A percentile compares a stretch with the other conserved stretches of the same genome.
phyloP scores from a whole-genome alignment of 1,139 yeast species.

The Magnusiomyces tetraspermus region DNA sequence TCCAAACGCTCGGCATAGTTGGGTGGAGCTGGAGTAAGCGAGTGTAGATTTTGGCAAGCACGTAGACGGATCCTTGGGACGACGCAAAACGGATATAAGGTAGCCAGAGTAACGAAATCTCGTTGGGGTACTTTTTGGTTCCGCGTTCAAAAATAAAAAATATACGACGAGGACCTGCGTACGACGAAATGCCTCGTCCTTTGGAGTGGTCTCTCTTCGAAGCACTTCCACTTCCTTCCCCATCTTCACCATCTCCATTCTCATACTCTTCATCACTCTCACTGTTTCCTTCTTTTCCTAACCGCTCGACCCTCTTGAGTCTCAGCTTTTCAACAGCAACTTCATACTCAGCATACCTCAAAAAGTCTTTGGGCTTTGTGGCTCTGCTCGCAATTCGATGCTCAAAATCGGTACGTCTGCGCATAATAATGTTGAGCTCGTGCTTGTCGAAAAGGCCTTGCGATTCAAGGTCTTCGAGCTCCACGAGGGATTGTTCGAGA shows the following conservation, averaged over 20 bases:
- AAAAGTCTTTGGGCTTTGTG: slow-evolving; percentile 65
- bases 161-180: slow-evolving; percentile 79
- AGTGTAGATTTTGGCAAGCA: slow-evolving; percentile 73
- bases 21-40: slow-evolving; percentile 80
- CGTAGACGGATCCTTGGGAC: slow-evolving; percentile 62
- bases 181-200: slow-evolving; percentile 49
- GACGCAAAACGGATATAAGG: slow-evolving; percentile 68
- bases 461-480: slow-evolving; percentile 74
- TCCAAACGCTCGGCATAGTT: slow-evolving; percentile 84
- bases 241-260: not conserved
- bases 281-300: slow-evolving; percentile 31
- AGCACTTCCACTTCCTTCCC: slow-evolving; percentile 1
- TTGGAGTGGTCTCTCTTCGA: slow-evolving; percentile 34
- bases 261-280: slow-evolving; percentile 13
- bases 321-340: slow-evolving; percentile 70
- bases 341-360: slow-evolving; percentile 76
- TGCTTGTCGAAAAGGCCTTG: slow-evolving; percentile 61
- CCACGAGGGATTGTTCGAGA: slow-evolving; percentile 83
- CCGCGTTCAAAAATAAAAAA: slow-evolving; percentile 80
- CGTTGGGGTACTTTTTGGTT: slow-evolving; percentile 68
- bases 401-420: slow-evolving; percentile 91
- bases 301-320: slow-evolving; percentile 56
- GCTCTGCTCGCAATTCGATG: slow-evolving; percentile 84
- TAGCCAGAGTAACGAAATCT: slow-evolving; percentile 61
- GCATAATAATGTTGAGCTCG: slow-evolving; percentile 80